Base-by-base conservation (phyloP, 2,329 filamentous ascomycete species). In the Aaosphaeria arxii region DNA sequence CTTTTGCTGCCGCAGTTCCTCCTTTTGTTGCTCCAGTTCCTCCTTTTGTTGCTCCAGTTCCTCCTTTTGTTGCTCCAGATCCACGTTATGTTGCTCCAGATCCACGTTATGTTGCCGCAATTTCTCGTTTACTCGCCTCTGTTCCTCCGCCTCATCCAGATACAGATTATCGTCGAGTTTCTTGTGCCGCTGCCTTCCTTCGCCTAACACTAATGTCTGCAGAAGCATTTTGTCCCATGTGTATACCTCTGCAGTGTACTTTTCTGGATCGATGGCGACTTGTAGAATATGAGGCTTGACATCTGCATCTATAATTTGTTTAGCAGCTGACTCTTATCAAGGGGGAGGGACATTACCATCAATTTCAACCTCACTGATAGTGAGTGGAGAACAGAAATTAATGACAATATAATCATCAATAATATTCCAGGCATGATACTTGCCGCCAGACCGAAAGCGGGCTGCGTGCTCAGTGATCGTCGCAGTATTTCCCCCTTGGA, bases 361-460 rank as follows among this genome's bases (percentile, higher is more conserved):
- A 45, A 50, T 43, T 40, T 46, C 41, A 24, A 40, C 24, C 41
- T 40, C 24, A 11, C 31, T 42, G 44, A 54, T 46, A 13, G 49
- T 42, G 42, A 49, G 46, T 44, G 43, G 36, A n/a, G 49, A 30
- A 35, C 52, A 54, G 43, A 54, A 54, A 38, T 54, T 52, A 11
- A 54, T 44, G 40, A 54, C 47, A 24, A 54, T 52, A 33, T 49
- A 52, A 42, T 54, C 52, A 33, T 54, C 49, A 49, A 54, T 47
- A 32, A 49, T 47, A 28, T 45, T 30, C 51, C 49, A 51, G 32
- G 30, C n/a, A 40, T 47, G 40, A 45, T 54, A 54, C 7, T 40
- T 52, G 11, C 51, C 51, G 11, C 43, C 48, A 30, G 28, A 40
- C 28, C 40, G 28, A 40, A 54, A 52, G 49, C 49, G 49, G 41